Percentiles rank a stretch among this genome's conserved stretches.
These are phyloP conservation scores for Pterulicium gracile DNA, from an alignment of 1,284 basidiomycete species.

Conservation along the genomic window DNA sequence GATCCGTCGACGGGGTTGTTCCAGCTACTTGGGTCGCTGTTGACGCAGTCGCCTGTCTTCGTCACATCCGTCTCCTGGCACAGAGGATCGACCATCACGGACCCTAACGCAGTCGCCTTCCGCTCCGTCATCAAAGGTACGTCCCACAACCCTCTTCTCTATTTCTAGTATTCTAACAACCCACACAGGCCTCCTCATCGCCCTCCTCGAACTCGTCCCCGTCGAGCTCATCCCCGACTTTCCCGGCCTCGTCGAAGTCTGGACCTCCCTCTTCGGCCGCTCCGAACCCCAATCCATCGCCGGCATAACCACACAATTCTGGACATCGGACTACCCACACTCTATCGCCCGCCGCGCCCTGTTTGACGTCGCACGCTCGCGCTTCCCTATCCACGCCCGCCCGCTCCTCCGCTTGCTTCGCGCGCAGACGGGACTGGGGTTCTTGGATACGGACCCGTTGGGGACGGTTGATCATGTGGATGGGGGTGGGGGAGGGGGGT, in stretches of 20 bases:
- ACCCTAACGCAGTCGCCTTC: constrained; percentile 74
- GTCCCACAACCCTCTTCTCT: constrained; percentile 7
- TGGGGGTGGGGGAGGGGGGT: constrained; percentile 19
- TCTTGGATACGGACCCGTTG: constrained; percentile 57
- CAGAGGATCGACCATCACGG: constrained; percentile 55
- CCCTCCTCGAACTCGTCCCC: constrained; percentile 61
- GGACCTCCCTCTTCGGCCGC: constrained; percentile 72
- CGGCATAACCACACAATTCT: constrained; percentile 69
- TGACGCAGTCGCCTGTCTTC: constrained; percentile 63
- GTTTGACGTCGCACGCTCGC: constrained; percentile 67
- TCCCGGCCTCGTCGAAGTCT: constrained; percentile 62
- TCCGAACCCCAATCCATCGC: constrained; percentile 61
- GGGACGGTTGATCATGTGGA: constrained; percentile 36
- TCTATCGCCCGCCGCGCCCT: constrained; percentile 59
- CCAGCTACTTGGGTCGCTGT: constrained; percentile 37
- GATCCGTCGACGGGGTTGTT: constrained; percentile 48
- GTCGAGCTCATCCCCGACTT: constrained; percentile 68
- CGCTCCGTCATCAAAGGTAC: constrained; percentile 77
- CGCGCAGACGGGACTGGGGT: constrained; percentile 63
- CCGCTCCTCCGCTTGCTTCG: constrained; percentile 67
- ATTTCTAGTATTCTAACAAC: background rate
- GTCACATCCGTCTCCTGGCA: constrained; percentile 62
- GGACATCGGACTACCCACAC: constrained; percentile 57
- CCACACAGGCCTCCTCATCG: constrained; percentile 52
- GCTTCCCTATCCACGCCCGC: constrained; percentile 72